Evolutionary conservation across 306 rosid genomes (phyloP), one percentile per base, ranked within the genome.

Genomic region (Cyclanthera cordifolia): DNA sequence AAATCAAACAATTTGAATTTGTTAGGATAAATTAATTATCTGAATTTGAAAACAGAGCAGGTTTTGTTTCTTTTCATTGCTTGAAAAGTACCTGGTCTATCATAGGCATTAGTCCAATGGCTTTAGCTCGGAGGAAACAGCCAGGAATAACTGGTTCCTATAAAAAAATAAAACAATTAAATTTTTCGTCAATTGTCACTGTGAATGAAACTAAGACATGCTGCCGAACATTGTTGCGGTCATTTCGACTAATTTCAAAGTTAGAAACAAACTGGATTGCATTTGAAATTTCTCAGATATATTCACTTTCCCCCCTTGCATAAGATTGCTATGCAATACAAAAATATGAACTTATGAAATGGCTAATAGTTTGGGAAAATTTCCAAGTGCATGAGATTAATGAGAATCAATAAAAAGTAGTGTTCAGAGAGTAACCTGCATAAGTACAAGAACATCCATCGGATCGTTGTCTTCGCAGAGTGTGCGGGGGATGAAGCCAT

Each of bases 71-170:
- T 72, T 41, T 54, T 37, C 48, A n/a, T 66, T 53, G 74, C 52
- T 47, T 6, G 25, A 68, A 30, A 65, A 45, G 72, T 81, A 92
- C 98, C 95, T 87, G 95, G 70, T 94, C 99, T 77, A 94, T 94
- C 99, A 94, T 94, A 19, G 99, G 96, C 97, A 94, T 94, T 6
- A 94, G 79, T 83, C 99, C 97, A 66, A 94, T 84, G 81, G 97
- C 90, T 72, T 74, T 83, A 67, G 99, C 99, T 78, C 99, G 77
- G 43, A 90, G 90, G 73, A 94, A 94, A 78, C 95, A 86, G 71
- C 99, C 99, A 32, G 99, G 96, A 83, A 94, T 86, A 70, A 94
- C 82, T 16, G 99, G 99, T 80, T 94, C 99, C 97, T 94, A 67
- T 19, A n/a, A n/a, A 75, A 2, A 65, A 79, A 23, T 41, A 82